Evolutionary conservation across 2,329 filamentous ascomycete species (phyloP), one percentile per base, ranked within the genome.

Genomic region (Hysterium pulicare): DNA sequence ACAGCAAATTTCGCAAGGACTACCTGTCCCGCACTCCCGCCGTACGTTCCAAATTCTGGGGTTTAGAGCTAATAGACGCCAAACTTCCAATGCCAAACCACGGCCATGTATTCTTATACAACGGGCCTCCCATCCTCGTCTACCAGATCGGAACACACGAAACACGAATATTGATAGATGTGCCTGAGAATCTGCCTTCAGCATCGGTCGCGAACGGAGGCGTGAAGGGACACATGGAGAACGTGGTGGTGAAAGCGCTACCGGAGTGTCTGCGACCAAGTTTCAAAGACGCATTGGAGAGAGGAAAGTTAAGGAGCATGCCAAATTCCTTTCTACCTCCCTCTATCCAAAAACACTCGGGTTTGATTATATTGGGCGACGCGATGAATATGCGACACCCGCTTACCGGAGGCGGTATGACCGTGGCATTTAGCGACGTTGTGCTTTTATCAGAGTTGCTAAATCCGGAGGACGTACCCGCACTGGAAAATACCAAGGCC

Each of bases 331-430:
- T 87, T 76, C 80, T 98, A 2, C 90, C 93, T 4, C 82, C 93
- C 0, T 78, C 82, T 1, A 86, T 86, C 46, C 86, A 87, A 61
- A 78, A 76, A 33, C 78, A 79, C 9, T 79, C 82, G 1, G 88
- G 88, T 3, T 71, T 95, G 46, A 76, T 95, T 37, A 74, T 98
- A 26, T 77, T 97, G 7, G 93, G 93, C 45, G 93, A 98, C 64
- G 91, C 93, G 11, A 84, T 95, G 77, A 98, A 98, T 73, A 98
- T 98, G 93, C 87, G 93, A n/a, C 93, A 98, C 70, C 93, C 93
- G 2, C 77, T 98, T 10, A 98, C 93, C 0, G 93, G 93, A 40
- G 93, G 93, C 52, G 93, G 93, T 56, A 98, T 98, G 93, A 97
- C 91, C 0, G 93, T 97, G 2, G 93, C 89, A 1, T 86, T 98